phyloP scores from a whole-genome alignment of 345 rosid genomes.

The Dipteronia sinensis region DNA sequence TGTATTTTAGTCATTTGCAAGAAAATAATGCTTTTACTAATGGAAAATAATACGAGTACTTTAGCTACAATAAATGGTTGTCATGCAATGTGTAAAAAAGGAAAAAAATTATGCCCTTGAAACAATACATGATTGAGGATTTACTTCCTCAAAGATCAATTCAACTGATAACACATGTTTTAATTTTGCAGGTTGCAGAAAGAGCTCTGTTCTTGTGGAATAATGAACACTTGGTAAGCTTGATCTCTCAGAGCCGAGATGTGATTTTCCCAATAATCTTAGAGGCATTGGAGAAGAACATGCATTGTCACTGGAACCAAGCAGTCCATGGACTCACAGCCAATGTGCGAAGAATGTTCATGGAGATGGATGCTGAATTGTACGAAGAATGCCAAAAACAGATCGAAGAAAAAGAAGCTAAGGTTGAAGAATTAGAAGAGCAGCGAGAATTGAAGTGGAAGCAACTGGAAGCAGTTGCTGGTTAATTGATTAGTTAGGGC shows the following conservation, averaged over 20 bases:
- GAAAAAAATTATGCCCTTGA: background rate
- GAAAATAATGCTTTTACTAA: background rate
- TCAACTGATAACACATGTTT: background rate
- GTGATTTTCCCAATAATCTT: constrained; percentile 58
- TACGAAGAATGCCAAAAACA: constrained; percentile 40
- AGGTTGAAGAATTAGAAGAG: constrained; percentile 36
- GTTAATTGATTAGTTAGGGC: constrained; percentile 11
- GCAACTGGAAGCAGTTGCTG: constrained; percentile 48
- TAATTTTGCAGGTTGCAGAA: constrained; percentile 60
- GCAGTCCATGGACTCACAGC: constrained; percentile 54
- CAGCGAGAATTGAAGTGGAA: constrained; percentile 44
- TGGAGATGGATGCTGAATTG: constrained; percentile 43
- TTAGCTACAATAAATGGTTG: background rate
- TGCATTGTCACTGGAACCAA: constrained; percentile 62
- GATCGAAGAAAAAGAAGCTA: constrained; percentile 40
- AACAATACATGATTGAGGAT: background rate
- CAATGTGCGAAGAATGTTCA: constrained; percentile 55
- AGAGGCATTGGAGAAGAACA: constrained; percentile 59
- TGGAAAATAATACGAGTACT: background rate
- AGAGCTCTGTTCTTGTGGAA: constrained; percentile 67
- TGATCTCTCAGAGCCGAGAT: constrained; percentile 51
- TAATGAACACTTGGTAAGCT: constrained; percentile 54
- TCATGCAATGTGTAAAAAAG: background rate
- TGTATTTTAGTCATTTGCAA: background rate
- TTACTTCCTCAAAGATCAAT: background rate